Percentiles rank a stretch among this genome's conserved stretches.
Evolutionary conservation across 2,329 filamentous ascomycete species (phyloP).

Genomic region (Aureobasidium uvarum): DNA sequence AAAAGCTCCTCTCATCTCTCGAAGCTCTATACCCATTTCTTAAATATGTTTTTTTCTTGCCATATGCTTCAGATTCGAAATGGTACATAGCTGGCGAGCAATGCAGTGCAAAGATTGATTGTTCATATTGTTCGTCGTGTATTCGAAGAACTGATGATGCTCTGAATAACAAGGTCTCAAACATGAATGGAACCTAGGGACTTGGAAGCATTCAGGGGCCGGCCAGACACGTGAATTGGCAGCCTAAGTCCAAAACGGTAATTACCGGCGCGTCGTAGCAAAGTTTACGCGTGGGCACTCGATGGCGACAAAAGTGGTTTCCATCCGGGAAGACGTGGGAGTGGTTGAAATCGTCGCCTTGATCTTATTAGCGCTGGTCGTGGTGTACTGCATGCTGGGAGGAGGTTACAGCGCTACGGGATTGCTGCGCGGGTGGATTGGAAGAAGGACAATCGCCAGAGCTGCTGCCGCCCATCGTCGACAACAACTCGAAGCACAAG

Average conservation of each 20-base stretch:
- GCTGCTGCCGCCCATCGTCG: slow-evolving; percentile 30
- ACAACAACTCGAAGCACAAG: slow-evolving; percentile 23
- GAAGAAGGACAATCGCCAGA: slow-evolving; percentile 28
- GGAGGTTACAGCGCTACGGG: slow-evolving; percentile 32
- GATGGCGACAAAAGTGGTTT: slow-evolving; percentile 18
- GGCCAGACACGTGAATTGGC: background rate
- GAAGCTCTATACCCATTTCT: slow-evolving; percentile 23
- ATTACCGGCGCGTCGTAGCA: slow-evolving; percentile 9
- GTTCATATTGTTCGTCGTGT: background rate
- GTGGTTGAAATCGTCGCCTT: slow-evolving; percentile 19
- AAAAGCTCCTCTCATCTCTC: slow-evolving; percentile 10
- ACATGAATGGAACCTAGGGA: no score
- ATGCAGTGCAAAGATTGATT: background rate
- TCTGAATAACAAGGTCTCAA: background rate
- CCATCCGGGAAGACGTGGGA: slow-evolving; percentile 11
- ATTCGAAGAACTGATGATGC: background rate
- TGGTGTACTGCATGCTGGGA: slow-evolving; percentile 36
- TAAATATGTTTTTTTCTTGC: background rate
- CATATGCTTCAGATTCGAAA: background rate
- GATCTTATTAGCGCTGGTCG: slow-evolving; percentile 22
- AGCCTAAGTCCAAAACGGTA: slow-evolving; percentile 11
- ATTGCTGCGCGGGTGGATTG: slow-evolving; percentile 31
- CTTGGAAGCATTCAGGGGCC: background rate
- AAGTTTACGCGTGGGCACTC: background rate
- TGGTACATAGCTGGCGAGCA: slow-evolving; percentile 5